Evolutionary conservation across 441 rosid genomes (phyloP).

Genomic region (Metrosideros polymorpha): DNA sequence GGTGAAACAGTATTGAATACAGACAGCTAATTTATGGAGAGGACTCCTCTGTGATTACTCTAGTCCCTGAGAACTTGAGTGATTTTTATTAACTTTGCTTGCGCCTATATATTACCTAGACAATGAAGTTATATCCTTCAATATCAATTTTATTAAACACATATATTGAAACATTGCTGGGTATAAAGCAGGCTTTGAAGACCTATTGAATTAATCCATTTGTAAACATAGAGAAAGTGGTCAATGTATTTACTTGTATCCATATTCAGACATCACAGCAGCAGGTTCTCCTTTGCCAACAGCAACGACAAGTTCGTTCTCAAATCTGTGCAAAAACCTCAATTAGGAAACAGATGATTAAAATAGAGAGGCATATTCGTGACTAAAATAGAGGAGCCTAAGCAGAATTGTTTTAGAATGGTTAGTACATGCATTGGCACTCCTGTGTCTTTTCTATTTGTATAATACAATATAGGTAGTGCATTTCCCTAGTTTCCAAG

Average conservation of each 20-base stretch:
- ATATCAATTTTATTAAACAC: neutral
- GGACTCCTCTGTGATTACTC: neutral
- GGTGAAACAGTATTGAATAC: neutral
- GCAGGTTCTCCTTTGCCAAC: slow-evolving; percentile 92
- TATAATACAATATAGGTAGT: neutral
- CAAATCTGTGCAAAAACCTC: slow-evolving; percentile 28
- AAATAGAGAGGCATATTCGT: neutral
- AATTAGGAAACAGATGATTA: neutral
- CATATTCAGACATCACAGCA: slow-evolving; percentile 68
- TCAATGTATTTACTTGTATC: slow-evolving; percentile 44
- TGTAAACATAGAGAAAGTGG: neutral
- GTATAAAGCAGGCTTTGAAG: too few relatives aligned
- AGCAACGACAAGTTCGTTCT: slow-evolving; percentile 66
- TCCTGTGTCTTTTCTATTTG: neutral
- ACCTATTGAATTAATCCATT: too few relatives aligned
- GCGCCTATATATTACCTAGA: neutral
- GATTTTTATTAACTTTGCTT: neutral
- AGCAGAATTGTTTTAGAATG: neutral
- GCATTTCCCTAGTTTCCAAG: neutral
- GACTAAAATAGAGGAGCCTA: neutral
- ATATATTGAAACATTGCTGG: neutral
- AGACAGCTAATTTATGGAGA: neutral
- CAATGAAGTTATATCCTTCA: neutral
- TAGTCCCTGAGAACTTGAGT: neutral
- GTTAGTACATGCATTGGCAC: neutral